Base-by-base conservation (phyloP, 2,329 filamentous ascomycete genomes). In the Coniochaeta prunicola region DNA sequence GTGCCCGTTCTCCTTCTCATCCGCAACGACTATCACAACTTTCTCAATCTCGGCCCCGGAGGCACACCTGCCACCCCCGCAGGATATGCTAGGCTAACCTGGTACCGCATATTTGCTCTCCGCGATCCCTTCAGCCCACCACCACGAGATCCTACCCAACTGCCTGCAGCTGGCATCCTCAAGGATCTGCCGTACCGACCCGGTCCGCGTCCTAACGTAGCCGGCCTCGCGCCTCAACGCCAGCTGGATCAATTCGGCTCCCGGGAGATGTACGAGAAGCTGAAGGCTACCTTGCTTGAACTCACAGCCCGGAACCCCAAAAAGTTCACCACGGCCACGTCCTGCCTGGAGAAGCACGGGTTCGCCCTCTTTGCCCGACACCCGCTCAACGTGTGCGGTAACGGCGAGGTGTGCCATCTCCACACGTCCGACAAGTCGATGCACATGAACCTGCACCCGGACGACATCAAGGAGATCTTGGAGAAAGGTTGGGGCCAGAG, bases 301-400 rank as follows among this genome's bases (percentile, higher is more conserved):
- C 76, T 91, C 26, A 78, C 77, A 12, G 63, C 68, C 1, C 66
- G 65, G n/a, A 73, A 77, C 64, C 77, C 77, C 2, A 71, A 74
- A 1, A 72, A 71, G 17, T 77, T 88, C 59, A 81, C 78, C 67
- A 83, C 86, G 9, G 88, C 83, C 0, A 87, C 81, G 1, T 91
- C 87, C 1, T 92, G 89, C 68, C 86, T 94, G 64, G 91, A 94
- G 72, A 93, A 92, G 75, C 87, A 93, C 68, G 88, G 88, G 45
- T 80, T 90, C 6, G 90, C 87, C 0, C 79, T 96, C 0, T 94
- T 93, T 71, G 82, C 88, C 1, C 77, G 75, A 2, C 77, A 81
- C 56, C 86, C 87, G 0, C 77, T 88, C 62, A 88, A 88, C 68
- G 81, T 83, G 31, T 90, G 85, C 12, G 91, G 88, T 65, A 83